These are phyloP conservation scores for Leonotis leonurus DNA, from an alignment of 257 asterid genomes.

Conservation along the genomic window DNA sequence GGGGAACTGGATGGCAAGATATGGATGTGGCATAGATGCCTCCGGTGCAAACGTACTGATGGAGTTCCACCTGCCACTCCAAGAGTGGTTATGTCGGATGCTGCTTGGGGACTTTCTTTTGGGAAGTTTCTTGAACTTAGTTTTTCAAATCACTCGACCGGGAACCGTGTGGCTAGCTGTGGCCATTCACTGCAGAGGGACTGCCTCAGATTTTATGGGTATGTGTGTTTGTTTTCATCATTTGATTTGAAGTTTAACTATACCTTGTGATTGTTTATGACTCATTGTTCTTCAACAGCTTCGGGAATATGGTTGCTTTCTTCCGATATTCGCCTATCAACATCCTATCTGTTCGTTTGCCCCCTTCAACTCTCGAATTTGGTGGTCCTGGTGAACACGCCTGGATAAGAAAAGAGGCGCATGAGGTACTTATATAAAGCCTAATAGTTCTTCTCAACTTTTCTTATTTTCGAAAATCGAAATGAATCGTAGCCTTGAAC, in stretches of 20 bases:
- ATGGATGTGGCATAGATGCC: conserved; percentile 99
- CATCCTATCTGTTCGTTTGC: conserved; percentile 70
- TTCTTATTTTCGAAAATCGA: not conserved
- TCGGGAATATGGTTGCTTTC: conserved; percentile 82
- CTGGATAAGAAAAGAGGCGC: conserved; percentile 67
- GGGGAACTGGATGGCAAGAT: conserved; percentile 88
- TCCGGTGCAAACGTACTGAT: conserved; percentile 48
- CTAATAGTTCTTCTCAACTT: not conserved
- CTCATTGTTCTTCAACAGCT: conserved; percentile 37
- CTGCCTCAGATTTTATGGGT: conserved; percentile 97
- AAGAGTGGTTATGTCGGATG: conserved; percentile 82
- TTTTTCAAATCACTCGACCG: conserved; percentile 85
- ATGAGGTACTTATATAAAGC: conserved; percentile 43
- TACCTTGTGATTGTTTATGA: not conserved
- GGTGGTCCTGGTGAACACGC: conserved; percentile 47
- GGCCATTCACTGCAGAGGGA: conserved; percentile 98
- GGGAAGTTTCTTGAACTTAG: conserved; percentile 98
- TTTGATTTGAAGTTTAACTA: not conserved
- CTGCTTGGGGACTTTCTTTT: conserved; percentile 99
- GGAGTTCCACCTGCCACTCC: conserved; percentile 87
- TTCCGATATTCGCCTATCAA: conserved; percentile 82
- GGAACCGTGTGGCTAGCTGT: conserved; percentile 89
- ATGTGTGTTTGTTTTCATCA: not conserved
- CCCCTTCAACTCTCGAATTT: conserved; percentile 76
- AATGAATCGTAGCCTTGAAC: not conserved